Percentiles rank a stretch among this genome's conserved stretches.
These are phyloP conservation scores for Nemania bipapillata DNA, from an alignment of 2,329 filamentous ascomycete genomes.

Conservation along the genomic window DNA sequence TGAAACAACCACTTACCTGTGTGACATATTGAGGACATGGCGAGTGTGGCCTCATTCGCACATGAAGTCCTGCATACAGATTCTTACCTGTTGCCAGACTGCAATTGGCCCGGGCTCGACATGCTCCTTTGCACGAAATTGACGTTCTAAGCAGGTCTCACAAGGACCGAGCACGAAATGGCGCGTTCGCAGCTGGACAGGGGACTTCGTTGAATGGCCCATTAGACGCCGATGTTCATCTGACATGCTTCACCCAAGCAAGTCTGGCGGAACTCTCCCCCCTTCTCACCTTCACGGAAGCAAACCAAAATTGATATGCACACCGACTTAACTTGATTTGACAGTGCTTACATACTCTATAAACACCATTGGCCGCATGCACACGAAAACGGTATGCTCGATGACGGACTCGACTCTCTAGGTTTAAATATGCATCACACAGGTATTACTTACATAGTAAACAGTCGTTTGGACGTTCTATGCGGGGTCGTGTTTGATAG, in stretches of 20 bases:
- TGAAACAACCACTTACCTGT: conserved; percentile 23
- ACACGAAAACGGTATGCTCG: neutral
- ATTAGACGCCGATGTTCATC: conserved; percentile 32
- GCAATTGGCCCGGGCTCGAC: conserved; percentile 30
- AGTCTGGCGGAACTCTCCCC: neutral
- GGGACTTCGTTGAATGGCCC: conserved; percentile 27
- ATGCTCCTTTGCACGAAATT: conserved; percentile 14
- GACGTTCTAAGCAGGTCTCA: conserved; percentile 27
- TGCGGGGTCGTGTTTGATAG: neutral
- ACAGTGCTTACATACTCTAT: conserved; percentile 9
- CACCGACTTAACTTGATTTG: conserved; percentile 25
- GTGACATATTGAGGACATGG: conserved; percentile 4
- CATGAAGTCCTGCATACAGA: conserved; percentile 27
- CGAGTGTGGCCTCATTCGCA: conserved; percentile 2
- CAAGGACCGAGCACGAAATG: conserved; percentile 17
- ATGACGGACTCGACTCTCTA: conserved; percentile 2
- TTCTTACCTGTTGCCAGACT: neutral
- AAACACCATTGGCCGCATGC: neutral
- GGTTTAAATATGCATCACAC: conserved; percentile 6
- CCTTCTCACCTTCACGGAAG: conserved; percentile 20
- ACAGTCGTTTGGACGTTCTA: neutral
- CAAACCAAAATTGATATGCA: conserved; percentile 31
- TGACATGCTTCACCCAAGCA: neutral
- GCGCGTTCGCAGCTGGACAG: conserved; percentile 3
- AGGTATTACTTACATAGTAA: neutral